Evolutionary conservation across 108 stramenopile species (phyloP).

Genomic region (Conticribra guillardii): DNA sequence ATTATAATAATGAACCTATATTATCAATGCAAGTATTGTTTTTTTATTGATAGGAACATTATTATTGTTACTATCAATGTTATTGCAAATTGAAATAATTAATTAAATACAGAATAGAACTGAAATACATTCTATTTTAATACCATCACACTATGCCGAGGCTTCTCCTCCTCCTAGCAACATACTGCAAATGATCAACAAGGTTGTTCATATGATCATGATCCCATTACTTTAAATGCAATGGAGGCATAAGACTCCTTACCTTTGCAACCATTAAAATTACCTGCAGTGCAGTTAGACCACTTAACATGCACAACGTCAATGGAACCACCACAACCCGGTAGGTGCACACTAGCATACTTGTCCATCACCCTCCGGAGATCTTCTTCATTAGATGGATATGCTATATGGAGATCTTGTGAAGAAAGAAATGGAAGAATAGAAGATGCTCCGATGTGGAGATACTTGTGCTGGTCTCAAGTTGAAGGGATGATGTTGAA

Average conservation of each 20-base stretch:
- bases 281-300: constrained; percentile 15
- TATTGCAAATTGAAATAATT: too few relatives aligned
- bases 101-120: too few relatives aligned
- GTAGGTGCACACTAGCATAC: neutral
- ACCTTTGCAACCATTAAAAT: constrained; percentile 6
- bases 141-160: too few relatives aligned
- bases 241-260: constrained; percentile 41
- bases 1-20: too few relatives aligned
- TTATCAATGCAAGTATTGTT: too few relatives aligned
- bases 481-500: neutral
- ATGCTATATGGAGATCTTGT: constrained; percentile 16
- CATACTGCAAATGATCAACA: too few relatives aligned
- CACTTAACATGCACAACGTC: constrained; percentile 25
- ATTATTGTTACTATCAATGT: too few relatives aligned
- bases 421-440: constrained; percentile 14
- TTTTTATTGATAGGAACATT: too few relatives aligned
- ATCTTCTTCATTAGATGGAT: neutral
- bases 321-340: constrained; percentile 6
- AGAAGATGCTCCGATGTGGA: neutral
- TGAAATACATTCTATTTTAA: too few relatives aligned
- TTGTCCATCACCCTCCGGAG: neutral
- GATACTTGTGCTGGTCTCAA: constrained; percentile 2
- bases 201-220: too few relatives aligned
- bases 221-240: constrained; percentile 46
- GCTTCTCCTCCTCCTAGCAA: too few relatives aligned